Base-by-base conservation (phyloP, 1,139 yeast genomes). In the Pichiaceae sp. region DNA sequence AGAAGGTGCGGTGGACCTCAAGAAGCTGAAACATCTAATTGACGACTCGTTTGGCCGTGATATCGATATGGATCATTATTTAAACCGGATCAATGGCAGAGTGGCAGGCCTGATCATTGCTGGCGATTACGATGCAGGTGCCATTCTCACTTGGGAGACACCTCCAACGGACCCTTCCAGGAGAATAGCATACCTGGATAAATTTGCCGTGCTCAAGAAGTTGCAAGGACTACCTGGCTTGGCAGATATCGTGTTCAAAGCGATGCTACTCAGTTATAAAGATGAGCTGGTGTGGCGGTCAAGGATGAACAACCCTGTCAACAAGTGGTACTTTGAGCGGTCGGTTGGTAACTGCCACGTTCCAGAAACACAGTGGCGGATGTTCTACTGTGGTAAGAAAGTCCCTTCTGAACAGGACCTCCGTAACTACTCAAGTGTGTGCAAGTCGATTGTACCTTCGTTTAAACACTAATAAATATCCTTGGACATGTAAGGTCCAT, bases 401-500 rank as follows among this genome's bases (percentile, higher is more conserved):
- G 50, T 60, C 2, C 26, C 42, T 11, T 31, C 35, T 6, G 28
- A 33, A 7, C 45, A 62, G 11, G 63, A 64, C 34, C 42, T 58
- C 3, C 46, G 52, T 9, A 52, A 48, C 21, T 72, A 70, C 45
- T 48, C 54, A 27, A 55, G 58, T 4, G 58, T 72, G 5, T 71
- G 76, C 45, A 36, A 53, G 4, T 42, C 44, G 15, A 71, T 72
- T 23, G 57, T 57, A 38, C 70, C 75, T 1, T 68, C 73, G 1
- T 60, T 55, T 35, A 44, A 35, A 31, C 32, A 25, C 30, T 27
- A 32, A 31, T 27, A 19, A n/a, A 16, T 25, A n/a, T 67, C 55
- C 39, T 86, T 89, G 19, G 96, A 86, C 97, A 91, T 91, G 62
- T 72, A 91, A 11, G 97, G 97, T 4, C 99, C 99, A 53, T 91